Evolutionary conservation across 2,329 filamentous ascomycete genomes (phyloP), one percentile per base, ranked within the genome.

Genomic region (Parastagonospora avenae): DNA sequence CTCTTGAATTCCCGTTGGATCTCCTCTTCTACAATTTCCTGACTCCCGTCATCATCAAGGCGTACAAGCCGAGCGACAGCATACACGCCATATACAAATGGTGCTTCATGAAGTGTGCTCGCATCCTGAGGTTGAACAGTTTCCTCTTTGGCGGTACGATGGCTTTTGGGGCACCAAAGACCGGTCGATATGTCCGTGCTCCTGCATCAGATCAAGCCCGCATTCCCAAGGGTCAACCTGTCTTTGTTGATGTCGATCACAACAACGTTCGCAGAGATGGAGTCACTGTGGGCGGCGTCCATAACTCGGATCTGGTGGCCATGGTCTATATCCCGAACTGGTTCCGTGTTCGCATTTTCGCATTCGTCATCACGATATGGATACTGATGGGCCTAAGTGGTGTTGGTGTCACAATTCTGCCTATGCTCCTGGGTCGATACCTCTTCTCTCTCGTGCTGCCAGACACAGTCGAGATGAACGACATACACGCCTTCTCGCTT

Each of bases 1-100:
- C 96, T 0, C 80, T 97, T 41, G 94, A 97, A 70, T 97, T 99
- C 59, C 94, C 94, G 0, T 85, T 96, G 54, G 93, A 99, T 67
- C 80, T 99, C 2, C 79, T 99, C 12, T 94, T 97, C 71, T 99
- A 97, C 81, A 97, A 97, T 74, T 96, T 97, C 71, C 79, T 97
- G 40, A 94, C 97, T 80, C 94, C 94, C 0, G 77, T 96, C 42
- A 87, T 92, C 10, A 85, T 97, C 61, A 88, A 85, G 62, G 87
- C 91, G 62, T 88, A 96, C 74, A 90, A 89, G 68, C 92, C 93
- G 2, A 91, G 90, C 44, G 89, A 96, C 67, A 88, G 85, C 0
- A 79, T 99, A 2, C 89, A 96, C 62, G 79, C 82, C 47, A 88
- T 97, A 80, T 99, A 96, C 71, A 87, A 86, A 7, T 97, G 93